Evolutionary conservation across 306 rosid species (phyloP).

Genomic region (Quercus robur): DNA sequence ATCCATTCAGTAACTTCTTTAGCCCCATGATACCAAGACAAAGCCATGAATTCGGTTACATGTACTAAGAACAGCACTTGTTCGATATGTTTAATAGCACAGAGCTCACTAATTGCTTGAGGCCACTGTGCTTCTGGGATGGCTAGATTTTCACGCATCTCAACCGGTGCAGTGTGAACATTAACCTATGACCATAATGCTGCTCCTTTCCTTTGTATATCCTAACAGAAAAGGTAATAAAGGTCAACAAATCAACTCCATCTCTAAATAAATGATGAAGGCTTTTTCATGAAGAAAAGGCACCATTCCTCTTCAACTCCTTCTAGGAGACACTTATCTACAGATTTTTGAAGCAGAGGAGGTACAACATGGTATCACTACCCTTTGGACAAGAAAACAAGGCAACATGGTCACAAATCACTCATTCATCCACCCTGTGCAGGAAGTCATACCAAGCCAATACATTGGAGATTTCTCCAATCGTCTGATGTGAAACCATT

Average conservation of each 20-base stretch:
- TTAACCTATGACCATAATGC: constrained; percentile 38
- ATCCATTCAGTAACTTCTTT: constrained; percentile 95
- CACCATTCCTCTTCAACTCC: neutral
- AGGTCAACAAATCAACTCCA: constrained; percentile 11
- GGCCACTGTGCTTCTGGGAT: constrained; percentile 84
- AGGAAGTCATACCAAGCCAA: too few relatives aligned
- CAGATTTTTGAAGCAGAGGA: neutral
- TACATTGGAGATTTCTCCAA: too few relatives aligned
- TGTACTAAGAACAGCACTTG: constrained; percentile 91
- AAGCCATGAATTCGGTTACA: constrained; percentile 82
- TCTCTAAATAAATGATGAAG: neutral
- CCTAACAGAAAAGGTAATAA: constrained; percentile 37
- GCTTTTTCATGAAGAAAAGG: neutral
- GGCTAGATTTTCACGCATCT: constrained; percentile 82
- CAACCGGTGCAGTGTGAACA: constrained; percentile 79
- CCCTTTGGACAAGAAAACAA: neutral
- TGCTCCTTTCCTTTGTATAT: constrained; percentile 77
- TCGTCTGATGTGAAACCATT: too few relatives aligned
- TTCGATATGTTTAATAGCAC: constrained; percentile 78
- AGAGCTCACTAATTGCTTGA: constrained; percentile 63
- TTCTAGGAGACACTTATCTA: neutral
- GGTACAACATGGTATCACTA: neutral
- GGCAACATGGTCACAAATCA: neutral
- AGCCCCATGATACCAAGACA: constrained; percentile 81
- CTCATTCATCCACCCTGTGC: neutral